Conservation (phyloP, 148 eudicot genomes). For the Pouteria glomerata region DNA sequence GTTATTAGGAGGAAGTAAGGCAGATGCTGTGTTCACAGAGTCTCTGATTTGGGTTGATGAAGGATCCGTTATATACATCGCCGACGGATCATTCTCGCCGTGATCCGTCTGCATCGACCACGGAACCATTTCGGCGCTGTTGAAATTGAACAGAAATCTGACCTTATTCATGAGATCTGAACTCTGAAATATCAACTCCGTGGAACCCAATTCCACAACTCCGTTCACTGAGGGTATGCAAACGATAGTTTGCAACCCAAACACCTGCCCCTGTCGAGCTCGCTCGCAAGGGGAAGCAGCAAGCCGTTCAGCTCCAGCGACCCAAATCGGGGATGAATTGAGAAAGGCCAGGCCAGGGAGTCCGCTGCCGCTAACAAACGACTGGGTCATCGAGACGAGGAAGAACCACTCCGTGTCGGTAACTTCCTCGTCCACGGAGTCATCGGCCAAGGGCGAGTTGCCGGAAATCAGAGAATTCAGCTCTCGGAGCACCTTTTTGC, state of each 20-base stretch:
- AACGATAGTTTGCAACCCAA: conserved; percentile 65
- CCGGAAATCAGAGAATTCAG: conserved; percentile 78
- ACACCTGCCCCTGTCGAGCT: conserved; percentile 42
- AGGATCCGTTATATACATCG: conserved; percentile 67
- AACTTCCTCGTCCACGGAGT: conserved; percentile 55
- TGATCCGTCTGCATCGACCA: conserved; percentile 14
- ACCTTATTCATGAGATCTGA: conserved; percentile 48
- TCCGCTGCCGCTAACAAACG: conserved; percentile 50
- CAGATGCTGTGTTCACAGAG: not conserved
- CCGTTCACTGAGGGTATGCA: conserved; percentile 53
- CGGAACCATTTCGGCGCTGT: conserved; percentile 6
- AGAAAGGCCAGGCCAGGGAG: conserved; percentile 66
- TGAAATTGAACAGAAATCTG: conserved; percentile 41
- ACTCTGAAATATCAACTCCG: conserved; percentile 42
- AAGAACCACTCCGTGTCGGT: conserved; percentile 89
- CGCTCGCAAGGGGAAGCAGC: conserved; percentile 39
- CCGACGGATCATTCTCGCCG: conserved; percentile 64
- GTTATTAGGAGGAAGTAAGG: not conserved
- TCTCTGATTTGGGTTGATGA: conserved; percentile 20
- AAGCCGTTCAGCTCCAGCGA: conserved; percentile 46
- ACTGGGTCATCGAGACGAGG: conserved; percentile 70
- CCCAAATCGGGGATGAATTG: conserved; percentile 49
- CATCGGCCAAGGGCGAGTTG: conserved; percentile 18
- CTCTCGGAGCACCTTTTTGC: conserved; percentile 71
- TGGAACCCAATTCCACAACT: conserved; percentile 67